These are phyloP conservation scores for Endogone sp. DNA, from an alignment of 192 early-diverging fungal species.

Conservation along the genomic window DNA sequence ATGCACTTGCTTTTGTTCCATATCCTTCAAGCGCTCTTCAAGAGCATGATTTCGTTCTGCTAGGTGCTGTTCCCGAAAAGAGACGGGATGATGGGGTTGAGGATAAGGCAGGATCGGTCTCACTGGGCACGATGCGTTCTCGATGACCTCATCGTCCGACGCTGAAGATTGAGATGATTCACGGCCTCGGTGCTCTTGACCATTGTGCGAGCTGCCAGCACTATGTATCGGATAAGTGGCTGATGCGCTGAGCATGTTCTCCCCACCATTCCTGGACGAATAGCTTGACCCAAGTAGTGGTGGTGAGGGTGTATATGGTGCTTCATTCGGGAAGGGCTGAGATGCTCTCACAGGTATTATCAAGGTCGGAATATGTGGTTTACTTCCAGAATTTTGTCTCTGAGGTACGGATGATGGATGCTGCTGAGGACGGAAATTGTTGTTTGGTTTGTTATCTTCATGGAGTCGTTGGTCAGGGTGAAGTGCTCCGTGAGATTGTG, in stretches of 20 bases:
- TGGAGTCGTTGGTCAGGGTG: conserved; percentile 3
- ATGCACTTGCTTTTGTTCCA: conserved; percentile 9
- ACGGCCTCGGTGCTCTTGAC: not conserved
- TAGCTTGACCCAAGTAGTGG: not conserved
- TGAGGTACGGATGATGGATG: not conserved
- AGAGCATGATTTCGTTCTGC: not conserved
- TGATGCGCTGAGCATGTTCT: not conserved
- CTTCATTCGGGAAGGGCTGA: not conserved
- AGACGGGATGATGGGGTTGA: not conserved
- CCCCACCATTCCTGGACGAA: not conserved
- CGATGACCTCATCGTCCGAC: not conserved
- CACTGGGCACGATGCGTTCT: not conserved
- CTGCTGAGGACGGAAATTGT: not conserved
- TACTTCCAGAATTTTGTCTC: conserved; percentile 11
- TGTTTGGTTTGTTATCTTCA: not conserved
- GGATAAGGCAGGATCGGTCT: not conserved
- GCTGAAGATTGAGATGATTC: not conserved
- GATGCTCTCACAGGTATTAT: conserved; percentile 3
- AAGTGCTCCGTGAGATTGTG: not conserved
- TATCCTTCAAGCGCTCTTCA: conserved; percentile 2
- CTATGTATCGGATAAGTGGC: not conserved
- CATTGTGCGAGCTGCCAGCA: not conserved
- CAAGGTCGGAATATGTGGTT: conserved; percentile 5
- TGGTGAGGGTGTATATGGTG: conserved; percentile 1
- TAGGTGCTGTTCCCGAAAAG: not conserved